Evolutionary conservation across 1,284 basidiomycete genomes (phyloP), one percentile per base, ranked within the genome.

Genomic region (Sporisorium reilianum): DNA sequence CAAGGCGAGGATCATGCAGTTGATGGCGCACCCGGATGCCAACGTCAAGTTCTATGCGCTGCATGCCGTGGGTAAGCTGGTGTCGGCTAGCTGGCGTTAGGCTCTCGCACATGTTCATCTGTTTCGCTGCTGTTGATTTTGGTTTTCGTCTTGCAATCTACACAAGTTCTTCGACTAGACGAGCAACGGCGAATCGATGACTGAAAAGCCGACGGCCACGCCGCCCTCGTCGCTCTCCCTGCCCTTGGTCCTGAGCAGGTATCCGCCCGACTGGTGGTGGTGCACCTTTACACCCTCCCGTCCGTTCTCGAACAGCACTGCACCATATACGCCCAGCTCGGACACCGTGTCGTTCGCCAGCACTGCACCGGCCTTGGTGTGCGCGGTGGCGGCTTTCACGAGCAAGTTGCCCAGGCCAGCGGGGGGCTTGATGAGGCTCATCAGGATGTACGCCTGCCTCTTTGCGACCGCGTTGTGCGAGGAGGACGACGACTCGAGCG

Each of bases 171-270:
- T 49, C 25, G 36, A 38, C 54, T 74, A 85, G 38, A 94, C 89
- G 48, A 96, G 86, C 12, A 94, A 84, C 32, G 93, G 83, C 1
- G 92, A 92, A 83, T 96, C 94, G 59, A 96, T 86, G 3, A 95
- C 94, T 7, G 90, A 93, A 85, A 92, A 93, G 30, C 96, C 95
- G 56, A 93, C 92, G 0, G 94, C 94, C 7, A 98, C 93, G 5
- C 95, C 95, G 11, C 95, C 95, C 83, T 99, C 96, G 81, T 98
- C 92, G 69, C 91, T 94, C 64, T 95, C 93, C 80, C 91, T 91
- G 3, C 92, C 93, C 82, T 98, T 99, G 4, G 96, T 98, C 79
- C 96, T 87, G 45, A 98, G 88, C 75, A 99, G 84, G 89, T 93
- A 96, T 14, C 95, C 96, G 0, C 89, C 91, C 64, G 89, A 88